These are phyloP conservation scores for Ramaria sp. DNA, from an alignment of 768 basidiomycete genomes.

Conservation along the genomic window DNA sequence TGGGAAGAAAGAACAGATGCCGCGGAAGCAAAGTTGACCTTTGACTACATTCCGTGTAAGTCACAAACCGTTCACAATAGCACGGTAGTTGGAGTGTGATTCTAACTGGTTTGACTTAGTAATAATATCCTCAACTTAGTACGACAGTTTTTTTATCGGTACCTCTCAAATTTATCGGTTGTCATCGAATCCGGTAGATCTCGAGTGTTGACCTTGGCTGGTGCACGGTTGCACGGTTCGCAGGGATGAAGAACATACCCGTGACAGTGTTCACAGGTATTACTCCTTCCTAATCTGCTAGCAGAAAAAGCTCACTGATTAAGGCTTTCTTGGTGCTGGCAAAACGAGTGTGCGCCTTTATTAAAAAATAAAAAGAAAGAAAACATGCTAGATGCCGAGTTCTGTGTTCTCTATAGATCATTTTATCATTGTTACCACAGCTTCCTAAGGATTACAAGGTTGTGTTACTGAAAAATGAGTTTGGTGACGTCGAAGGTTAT, in stretches of 20 bases:
- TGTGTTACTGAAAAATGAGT: slow-evolving; percentile 92
- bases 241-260: slow-evolving; percentile 39
- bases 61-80: too few species aligned
- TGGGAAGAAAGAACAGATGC: neutral
- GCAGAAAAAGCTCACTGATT: neutral
- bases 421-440: slow-evolving; percentile 72
- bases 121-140: too few species aligned
- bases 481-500: slow-evolving; percentile 82
- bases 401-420: slow-evolving; percentile 26
- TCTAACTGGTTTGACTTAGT: too few species aligned
- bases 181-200: neutral
- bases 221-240: too few species aligned
- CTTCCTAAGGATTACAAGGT: slow-evolving; percentile 81
- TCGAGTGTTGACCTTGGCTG: too few species aligned
- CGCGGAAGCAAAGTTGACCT: neutral
- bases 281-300: neutral
- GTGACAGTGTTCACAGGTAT: slow-evolving; percentile 89
- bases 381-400: neutral
- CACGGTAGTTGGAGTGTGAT: too few species aligned
- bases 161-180: too few species aligned
- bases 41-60: too few species aligned
- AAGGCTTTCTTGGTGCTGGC: slow-evolving; percentile 17
- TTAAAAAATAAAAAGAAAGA: slow-evolving; percentile 12
- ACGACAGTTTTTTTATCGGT: too few species aligned
- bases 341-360: slow-evolving; percentile 17